These are phyloP conservation scores for Saccharomycopsis fermentans DNA, from an alignment of 805 yeast species.

Conservation along the genomic window DNA sequence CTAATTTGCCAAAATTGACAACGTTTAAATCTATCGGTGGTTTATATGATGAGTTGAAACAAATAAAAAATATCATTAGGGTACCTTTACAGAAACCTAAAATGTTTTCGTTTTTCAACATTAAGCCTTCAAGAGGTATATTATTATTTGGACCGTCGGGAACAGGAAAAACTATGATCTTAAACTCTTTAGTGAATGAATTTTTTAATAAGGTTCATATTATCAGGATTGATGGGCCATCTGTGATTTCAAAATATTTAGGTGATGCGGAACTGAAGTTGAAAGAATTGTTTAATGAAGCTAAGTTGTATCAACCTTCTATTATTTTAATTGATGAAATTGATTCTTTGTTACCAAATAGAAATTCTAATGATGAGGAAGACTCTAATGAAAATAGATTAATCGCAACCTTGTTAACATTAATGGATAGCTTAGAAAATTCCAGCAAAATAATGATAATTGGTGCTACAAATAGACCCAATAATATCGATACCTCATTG, in stretches of 20 bases:
- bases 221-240: constrained; percentile 78
- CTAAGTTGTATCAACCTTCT: constrained; percentile 75
- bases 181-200: constrained; percentile 73
- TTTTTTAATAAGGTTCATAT: constrained; percentile 60
- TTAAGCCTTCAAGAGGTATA: constrained; percentile 90
- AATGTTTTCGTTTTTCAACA: constrained; percentile 73
- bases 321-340: constrained; percentile 87
- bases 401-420: constrained; percentile 75
- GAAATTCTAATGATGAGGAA: constrained; percentile 24
- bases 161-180: constrained; percentile 86
- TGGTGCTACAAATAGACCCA: constrained; percentile 69
- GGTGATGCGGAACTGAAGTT: constrained; percentile 90
- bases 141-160: constrained; percentile 95
- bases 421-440: constrained; percentile 70
- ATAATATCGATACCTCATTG: constrained; percentile 57
- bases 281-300: constrained; percentile 78
- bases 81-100: constrained; percentile 74
- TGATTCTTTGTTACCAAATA: constrained; percentile 81
- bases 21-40: constrained; percentile 69
- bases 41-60: constrained; percentile 47
- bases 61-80: constrained; percentile 57
- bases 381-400: constrained; percentile 65
- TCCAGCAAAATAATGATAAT: constrained; percentile 53
- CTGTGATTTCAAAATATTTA: constrained; percentile 81
- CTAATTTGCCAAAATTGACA: constrained; percentile 34